Percentiles rank a stretch among this genome's conserved stretches.
These are phyloP conservation scores for Heliocybe sulcata DNA, from an alignment of 1,284 basidiomycete genomes.

Conservation along the genomic window DNA sequence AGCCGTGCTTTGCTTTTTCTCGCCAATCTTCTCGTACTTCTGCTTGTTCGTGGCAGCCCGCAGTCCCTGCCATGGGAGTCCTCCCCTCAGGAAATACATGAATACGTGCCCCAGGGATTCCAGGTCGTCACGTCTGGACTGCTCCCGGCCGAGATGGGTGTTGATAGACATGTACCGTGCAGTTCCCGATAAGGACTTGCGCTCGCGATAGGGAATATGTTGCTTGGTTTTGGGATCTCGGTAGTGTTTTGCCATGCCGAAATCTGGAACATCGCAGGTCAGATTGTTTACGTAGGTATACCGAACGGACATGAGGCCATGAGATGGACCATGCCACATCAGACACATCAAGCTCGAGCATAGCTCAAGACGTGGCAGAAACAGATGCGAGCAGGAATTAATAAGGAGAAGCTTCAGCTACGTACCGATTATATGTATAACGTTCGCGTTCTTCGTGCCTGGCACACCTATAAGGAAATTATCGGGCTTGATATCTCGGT, in stretches of 20 bases:
- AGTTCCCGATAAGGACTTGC: constrained; percentile 96
- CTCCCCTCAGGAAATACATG: constrained; percentile 95
- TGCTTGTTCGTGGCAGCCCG: constrained; percentile 97
- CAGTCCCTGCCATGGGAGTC: constrained; percentile 92
- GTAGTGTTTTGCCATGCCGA: constrained; percentile 98
- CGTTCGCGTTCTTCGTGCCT: constrained; percentile 86
- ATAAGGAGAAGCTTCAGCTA: constrained; percentile 6
- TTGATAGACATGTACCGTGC: constrained; percentile 99
- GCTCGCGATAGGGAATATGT: constrained; percentile 98
- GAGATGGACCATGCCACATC: neutral
- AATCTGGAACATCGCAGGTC: constrained; percentile 49
- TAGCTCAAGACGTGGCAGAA: no score
- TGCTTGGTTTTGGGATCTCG: constrained; percentile 96
- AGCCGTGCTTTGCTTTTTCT: constrained; percentile 94
- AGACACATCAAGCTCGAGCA: no score
- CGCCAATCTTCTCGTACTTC: constrained; percentile 97
- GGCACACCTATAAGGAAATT: constrained; percentile 97
- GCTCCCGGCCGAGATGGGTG: constrained; percentile 91
- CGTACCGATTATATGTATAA: constrained; percentile 86
- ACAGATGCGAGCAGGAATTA: neutral
- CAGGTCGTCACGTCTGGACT: constrained; percentile 87
- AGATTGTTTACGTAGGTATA: constrained; percentile 3
- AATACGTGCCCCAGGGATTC: constrained; percentile 96
- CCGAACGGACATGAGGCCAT: no score
- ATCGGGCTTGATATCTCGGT: constrained; percentile 99